A percentile compares a stretch with the other conserved stretches of the same genome.
These are phyloP conservation scores for Citrullus mucosospermus DNA, from an alignment of 306 rosid species.

Conservation along the genomic window DNA sequence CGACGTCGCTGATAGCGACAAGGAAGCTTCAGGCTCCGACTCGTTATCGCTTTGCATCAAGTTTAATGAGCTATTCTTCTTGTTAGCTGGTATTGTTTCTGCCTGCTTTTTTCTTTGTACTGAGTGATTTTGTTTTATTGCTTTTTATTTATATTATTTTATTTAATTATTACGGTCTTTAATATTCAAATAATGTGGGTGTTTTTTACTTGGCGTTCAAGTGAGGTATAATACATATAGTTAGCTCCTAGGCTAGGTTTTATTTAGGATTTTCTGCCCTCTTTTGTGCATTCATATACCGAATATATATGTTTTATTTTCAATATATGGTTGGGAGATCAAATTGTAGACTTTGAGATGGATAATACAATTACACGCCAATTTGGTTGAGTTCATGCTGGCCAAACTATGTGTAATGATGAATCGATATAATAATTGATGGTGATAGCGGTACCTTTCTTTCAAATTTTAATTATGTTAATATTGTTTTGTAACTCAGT, in stretches of 20 bases:
- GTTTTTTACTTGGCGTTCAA: neutral
- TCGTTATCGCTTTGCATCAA: conserved; percentile 12
- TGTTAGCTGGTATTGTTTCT: neutral
- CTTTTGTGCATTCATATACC: neutral
- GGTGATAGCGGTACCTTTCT: neutral
- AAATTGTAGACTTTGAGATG: too few relatives aligned
- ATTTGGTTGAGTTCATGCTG: too few relatives aligned
- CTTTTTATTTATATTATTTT: neutral
- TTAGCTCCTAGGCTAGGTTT: neutral
- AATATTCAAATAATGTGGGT: neutral
- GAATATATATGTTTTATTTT: neutral
- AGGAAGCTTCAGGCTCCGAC: conserved; percentile 31
- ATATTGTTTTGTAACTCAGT: too few relatives aligned
- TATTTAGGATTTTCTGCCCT: neutral
- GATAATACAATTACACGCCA: too few relatives aligned
- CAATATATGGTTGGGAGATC: too few relatives aligned
- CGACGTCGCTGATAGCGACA: conserved; percentile 12
- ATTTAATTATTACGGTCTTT: neutral
- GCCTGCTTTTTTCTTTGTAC: neutral
- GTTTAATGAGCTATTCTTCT: neutral
- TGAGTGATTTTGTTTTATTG: neutral
- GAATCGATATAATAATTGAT: neutral
- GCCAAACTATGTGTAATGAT: neutral
- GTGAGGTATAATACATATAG: neutral
- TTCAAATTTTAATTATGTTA: neutral